phyloP scores from a whole-genome alignment of 179 eudicot genomes.

The Gypsophila paniculata region DNA sequence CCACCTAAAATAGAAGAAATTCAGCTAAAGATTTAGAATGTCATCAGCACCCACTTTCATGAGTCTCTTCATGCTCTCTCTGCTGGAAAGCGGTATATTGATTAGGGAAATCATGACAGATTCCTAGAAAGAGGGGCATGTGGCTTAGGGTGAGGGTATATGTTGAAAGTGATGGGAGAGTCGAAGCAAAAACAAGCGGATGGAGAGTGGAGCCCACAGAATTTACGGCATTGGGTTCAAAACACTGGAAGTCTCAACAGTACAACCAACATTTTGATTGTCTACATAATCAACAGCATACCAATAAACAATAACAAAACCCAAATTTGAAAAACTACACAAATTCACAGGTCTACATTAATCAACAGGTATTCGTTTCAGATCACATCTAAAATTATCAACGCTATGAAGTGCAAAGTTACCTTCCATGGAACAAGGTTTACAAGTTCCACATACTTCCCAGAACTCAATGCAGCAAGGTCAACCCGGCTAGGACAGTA shows the following conservation, averaged over 20 bases:
- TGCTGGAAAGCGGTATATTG: too few species aligned
- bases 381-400: neutral
- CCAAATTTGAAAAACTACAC: neutral
- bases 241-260: neutral
- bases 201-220: neutral
- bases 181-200: neutral
- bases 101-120: too few species aligned
- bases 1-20: too few species aligned
- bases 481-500: conserved; percentile 79
- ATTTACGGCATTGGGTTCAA: neutral
- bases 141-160: too few species aligned
- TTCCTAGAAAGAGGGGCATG: too few species aligned
- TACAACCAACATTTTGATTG: neutral
- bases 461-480: conserved; percentile 78
- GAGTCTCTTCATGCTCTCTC: too few species aligned
- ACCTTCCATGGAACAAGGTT: conserved; percentile 98
- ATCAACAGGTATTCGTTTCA: neutral
- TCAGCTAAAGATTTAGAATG: too few species aligned
- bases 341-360: neutral
- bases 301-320: neutral
- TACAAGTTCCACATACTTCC: conserved; percentile 92
- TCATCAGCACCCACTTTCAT: too few species aligned
- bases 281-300: neutral
- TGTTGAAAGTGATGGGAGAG: too few species aligned
- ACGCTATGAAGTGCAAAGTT: conserved; percentile 17